A percentile compares a stretch with the other conserved stretches of the same genome.
Conservation (phyloP, 1,284 basidiomycete species). For the Tylopilus sp. region DNA sequence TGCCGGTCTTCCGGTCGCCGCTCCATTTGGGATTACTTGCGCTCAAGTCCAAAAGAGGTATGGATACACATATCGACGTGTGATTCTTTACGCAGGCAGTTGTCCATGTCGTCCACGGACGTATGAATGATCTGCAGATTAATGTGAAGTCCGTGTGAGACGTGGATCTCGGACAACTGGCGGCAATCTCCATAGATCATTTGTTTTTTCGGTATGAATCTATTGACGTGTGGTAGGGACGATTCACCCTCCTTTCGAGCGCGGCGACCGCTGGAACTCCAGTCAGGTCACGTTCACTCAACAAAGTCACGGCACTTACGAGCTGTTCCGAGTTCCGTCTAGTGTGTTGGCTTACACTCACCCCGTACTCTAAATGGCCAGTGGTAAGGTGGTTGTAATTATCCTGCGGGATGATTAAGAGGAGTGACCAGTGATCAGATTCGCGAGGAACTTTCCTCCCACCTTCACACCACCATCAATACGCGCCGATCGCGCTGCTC, state of each 20-base stretch:
- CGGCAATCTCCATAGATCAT: no score
- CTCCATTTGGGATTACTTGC: no score
- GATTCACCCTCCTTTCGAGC: background rate
- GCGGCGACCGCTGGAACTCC: slow-evolving; percentile 26
- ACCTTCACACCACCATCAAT: slow-evolving; percentile 63
- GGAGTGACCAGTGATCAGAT: background rate
- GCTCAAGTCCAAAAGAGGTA: no score
- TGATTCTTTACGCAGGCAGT: no score
- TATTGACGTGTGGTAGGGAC: slow-evolving; percentile 3
- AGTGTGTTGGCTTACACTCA: slow-evolving; percentile 53
- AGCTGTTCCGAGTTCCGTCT: slow-evolving; percentile 39
- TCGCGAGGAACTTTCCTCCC: slow-evolving; percentile 47
- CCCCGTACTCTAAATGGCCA: slow-evolving; percentile 50
- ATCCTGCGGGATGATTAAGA: slow-evolving; percentile 40
- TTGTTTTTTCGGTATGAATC: no score
- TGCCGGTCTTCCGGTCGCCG: no score
- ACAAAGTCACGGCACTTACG: slow-evolving; percentile 24
- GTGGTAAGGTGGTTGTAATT: slow-evolving; percentile 47
- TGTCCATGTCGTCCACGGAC: no score
- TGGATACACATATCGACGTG: no score
- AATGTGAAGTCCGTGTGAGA: no score
- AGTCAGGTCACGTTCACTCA: slow-evolving; percentile 9
- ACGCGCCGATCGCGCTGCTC: slow-evolving; percentile 53
- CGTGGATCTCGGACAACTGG: no score
- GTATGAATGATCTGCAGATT: no score